Percentiles rank a stretch among this genome's conserved stretches.
Conservation (phyloP, 148 eudicot genomes). For the Chenopodium quinoa region DNA sequence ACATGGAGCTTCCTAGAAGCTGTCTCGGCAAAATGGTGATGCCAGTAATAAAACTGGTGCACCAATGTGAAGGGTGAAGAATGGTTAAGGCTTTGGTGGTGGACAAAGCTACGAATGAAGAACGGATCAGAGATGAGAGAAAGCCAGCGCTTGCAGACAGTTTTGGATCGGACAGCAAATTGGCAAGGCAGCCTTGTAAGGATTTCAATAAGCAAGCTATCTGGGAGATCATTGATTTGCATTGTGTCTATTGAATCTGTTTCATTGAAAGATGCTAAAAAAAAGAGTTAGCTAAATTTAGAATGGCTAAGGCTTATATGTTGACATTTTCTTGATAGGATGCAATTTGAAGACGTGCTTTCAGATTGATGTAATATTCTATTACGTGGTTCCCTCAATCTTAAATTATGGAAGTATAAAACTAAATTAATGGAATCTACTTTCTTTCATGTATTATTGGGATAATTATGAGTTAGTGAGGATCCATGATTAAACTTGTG, state of each 20-base stretch:
- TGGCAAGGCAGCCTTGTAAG: conserved; percentile 17
- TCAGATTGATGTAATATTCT: not conserved
- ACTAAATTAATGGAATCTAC: not conserved
- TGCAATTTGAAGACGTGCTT: not conserved
- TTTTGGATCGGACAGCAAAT: conserved; percentile 9
- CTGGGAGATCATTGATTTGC: conserved; percentile 11
- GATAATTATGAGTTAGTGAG: not conserved
- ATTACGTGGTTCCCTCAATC: conserved; percentile 2
- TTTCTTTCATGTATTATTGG: not conserved
- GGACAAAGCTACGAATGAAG: not conserved
- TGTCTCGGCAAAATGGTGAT: conserved; percentile 5
- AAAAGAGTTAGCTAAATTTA: not conserved
- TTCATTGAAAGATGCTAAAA: not conserved
- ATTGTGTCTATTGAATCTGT: not conserved
- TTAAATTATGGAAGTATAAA: not conserved
- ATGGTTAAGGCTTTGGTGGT: not conserved
- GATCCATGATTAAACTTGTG: not conserved
- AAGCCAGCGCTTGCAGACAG: conserved; percentile 16
- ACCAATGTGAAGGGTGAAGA: not conserved
- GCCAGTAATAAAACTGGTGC: conserved; percentile 19
- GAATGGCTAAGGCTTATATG: not conserved
- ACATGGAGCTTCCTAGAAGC: conserved; percentile 10
- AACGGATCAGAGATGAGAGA: conserved; percentile 9
- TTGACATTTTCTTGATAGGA: not conserved
- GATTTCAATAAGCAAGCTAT: conserved; percentile 14